These are phyloP conservation scores for Dorcoceras hygrometricum DNA, from an alignment of 257 asterid genomes.

Conservation along the genomic window DNA sequence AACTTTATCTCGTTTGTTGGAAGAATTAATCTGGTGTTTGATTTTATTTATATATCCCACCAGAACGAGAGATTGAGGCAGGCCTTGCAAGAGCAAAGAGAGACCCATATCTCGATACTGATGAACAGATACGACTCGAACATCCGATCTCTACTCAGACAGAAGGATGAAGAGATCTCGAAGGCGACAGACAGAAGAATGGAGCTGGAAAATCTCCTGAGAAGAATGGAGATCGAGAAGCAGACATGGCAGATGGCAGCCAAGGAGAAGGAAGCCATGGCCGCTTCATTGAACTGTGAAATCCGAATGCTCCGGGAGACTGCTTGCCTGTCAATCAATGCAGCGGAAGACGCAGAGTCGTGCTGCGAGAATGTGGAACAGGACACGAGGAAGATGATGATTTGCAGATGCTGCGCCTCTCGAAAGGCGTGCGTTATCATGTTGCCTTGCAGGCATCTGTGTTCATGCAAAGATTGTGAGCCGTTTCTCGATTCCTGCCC, in stretches of 20 bases:
- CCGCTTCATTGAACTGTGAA: conserved; percentile 42
- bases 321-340: conserved; percentile 29
- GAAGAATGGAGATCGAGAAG: conserved; percentile 47
- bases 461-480: conserved; percentile 61
- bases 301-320: conserved; percentile 49
- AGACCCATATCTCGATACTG: conserved; percentile 30
- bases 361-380: conserved; percentile 28
- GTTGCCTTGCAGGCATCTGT: conserved; percentile 80
- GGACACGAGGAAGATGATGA: conserved; percentile 28
- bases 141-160: conserved; percentile 34
- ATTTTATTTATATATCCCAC: neutral
- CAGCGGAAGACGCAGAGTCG: conserved; percentile 64
- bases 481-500: conserved; percentile 64
- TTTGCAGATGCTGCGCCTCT: conserved; percentile 52
- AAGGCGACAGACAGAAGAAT: conserved; percentile 36
- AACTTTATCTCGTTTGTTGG: too few relatives aligned
- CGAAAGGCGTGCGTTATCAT: conserved; percentile 56
- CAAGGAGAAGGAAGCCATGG: conserved; percentile 47
- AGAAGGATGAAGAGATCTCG: conserved; percentile 56
- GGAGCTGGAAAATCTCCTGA: conserved; percentile 51
- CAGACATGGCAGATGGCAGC: conserved; percentile 58
- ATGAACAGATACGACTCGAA: conserved; percentile 50
- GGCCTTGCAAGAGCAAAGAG: conserved; percentile 53
- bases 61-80: conserved; percentile 68
- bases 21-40: too few relatives aligned